These are phyloP conservation scores for Neopestalotiopsis rosae DNA, from an alignment of 2,329 filamentous ascomycete species.

Conservation along the genomic window DNA sequence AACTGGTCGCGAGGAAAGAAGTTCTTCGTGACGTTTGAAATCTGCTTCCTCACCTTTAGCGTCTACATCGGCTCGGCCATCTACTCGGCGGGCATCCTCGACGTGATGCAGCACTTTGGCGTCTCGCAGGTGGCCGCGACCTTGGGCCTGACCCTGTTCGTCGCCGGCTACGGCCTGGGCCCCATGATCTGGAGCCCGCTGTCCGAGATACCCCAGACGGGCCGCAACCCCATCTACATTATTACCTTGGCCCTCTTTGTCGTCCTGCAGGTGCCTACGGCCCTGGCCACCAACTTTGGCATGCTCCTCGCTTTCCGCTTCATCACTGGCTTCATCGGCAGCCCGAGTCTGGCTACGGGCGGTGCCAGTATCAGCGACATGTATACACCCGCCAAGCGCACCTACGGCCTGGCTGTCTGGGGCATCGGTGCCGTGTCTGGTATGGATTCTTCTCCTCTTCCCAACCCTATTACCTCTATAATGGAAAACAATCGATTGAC, in stretches of 20 bases:
- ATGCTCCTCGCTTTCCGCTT: constrained; percentile 58
- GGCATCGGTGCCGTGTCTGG: constrained; percentile 42
- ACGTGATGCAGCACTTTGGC: constrained; percentile 26
- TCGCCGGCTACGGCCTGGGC: constrained; percentile 38
- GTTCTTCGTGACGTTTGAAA: constrained; percentile 34
- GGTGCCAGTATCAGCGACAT: constrained; percentile 35
- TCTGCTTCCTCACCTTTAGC: constrained; percentile 32
- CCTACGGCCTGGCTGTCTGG: constrained; percentile 51
- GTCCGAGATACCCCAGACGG: constrained; percentile 62
- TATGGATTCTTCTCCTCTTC: not conserved
- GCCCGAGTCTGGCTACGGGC: constrained; percentile 34
- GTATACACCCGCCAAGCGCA: constrained; percentile 41
- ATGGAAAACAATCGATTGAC: too few relatives aligned
- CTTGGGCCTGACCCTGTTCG: constrained; percentile 31
- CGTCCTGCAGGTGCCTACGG: constrained; percentile 57
- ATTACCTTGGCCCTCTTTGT: constrained; percentile 63
- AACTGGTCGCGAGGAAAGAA: constrained; percentile 50
- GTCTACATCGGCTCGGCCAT: constrained; percentile 34
- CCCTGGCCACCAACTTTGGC: constrained; percentile 57
- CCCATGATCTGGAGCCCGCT: constrained; percentile 63
- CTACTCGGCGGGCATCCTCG: constrained; percentile 27
- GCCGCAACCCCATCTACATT: constrained; percentile 63
- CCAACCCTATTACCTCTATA: not conserved
- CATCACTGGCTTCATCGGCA: constrained; percentile 52
- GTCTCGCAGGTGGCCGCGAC: constrained; percentile 27